Evolutionary conservation across 2,329 filamentous ascomycete genomes (phyloP), one percentile per base, ranked within the genome.

Genomic region (Furcasterigmium sp.): DNA sequence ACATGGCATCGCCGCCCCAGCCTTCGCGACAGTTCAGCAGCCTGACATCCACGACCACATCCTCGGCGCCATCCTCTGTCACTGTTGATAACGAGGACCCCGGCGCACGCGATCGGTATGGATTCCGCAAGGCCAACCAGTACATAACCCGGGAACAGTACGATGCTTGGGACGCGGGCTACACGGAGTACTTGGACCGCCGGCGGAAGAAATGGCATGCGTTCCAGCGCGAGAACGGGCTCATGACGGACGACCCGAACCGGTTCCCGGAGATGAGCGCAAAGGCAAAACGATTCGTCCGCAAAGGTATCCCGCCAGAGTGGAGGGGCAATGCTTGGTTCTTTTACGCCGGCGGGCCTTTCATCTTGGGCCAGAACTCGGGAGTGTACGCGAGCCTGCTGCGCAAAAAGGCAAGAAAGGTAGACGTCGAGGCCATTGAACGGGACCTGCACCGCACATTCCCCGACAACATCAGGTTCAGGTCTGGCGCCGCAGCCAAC

Each of bases 321-420:
- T 95, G 90, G 82, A 81, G 91, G 56, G 91, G 91, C n/a, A 85
- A 87, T 6, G 91, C 91, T 37, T 97, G 91, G 91, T 97, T 95
- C 63, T 96, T 87, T 68, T 97, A 96, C 60, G 89, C 90, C 10
- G 89, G 89, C 17, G 91, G 91, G 2, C 89, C 89, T 19, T 81
- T 83, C 37, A 85, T 89, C 51, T 63, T 95, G 46, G 78, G 81
- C 41, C 84, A 87, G 56, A 79, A 94, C 53, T 76, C 81, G 5
- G 87, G 87, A 1, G 69, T 91, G 14, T 97, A 96, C 59, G 76
- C 82, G 41, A 74, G 81, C 41, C 69, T 94, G 30, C 70, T 93
- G 25, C 69, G 76, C 43, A 73, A 78, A 46, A 68, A 71, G 47
- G 80, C 87, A 26, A 84, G 85, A 56, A 72, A 78, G 0, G 76